Percentiles rank a stretch among this genome's conserved stretches.
Evolutionary conservation across 352 stramenopile genomes (phyloP).

Genomic region (Globisporangium viniferum): DNA sequence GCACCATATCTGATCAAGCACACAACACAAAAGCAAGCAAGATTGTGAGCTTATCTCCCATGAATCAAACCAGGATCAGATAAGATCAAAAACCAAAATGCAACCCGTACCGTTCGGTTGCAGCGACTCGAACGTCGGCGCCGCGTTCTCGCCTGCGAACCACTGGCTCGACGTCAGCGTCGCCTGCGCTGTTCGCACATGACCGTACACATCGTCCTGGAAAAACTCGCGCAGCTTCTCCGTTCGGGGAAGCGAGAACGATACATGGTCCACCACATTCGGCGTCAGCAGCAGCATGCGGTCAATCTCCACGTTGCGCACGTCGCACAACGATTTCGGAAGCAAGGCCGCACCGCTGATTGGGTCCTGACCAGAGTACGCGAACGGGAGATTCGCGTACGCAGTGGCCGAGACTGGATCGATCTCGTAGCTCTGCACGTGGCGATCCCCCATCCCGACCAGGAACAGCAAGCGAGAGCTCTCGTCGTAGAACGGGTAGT

Average conservation of each 20-base stretch:
- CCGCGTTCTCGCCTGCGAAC: constrained; percentile 47
- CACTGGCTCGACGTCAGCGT: constrained; percentile 38
- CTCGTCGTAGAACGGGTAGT: constrained; percentile 65
- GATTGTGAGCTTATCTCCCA: background rate
- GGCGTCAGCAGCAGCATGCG: constrained; percentile 59
- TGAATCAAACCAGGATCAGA: too few species aligned
- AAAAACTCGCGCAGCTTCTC: constrained; percentile 72
- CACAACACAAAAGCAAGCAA: background rate
- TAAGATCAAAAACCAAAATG: too few species aligned
- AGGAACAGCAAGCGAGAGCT: constrained; percentile 71
- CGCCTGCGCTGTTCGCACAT: constrained; percentile 28
- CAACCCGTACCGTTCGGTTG: constrained; percentile 36
- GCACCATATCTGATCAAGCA: constrained; percentile 39
- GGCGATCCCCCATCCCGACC: constrained; percentile 53
- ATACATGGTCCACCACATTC: constrained; percentile 47
- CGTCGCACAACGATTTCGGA: constrained; percentile 59
- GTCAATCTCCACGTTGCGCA: constrained; percentile 65
- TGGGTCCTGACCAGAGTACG: constrained; percentile 39
- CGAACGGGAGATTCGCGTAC: constrained; percentile 64
- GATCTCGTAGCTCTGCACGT: constrained; percentile 79
- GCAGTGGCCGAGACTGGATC: constrained; percentile 31
- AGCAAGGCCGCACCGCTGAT: constrained; percentile 63
- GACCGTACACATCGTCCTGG: constrained; percentile 74
- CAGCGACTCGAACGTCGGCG: constrained; percentile 53
- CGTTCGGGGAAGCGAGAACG: constrained; percentile 64